Base-by-base conservation (phyloP, 495 filamentous ascomycete genomes). In the Talaromyces borbonicus region DNA sequence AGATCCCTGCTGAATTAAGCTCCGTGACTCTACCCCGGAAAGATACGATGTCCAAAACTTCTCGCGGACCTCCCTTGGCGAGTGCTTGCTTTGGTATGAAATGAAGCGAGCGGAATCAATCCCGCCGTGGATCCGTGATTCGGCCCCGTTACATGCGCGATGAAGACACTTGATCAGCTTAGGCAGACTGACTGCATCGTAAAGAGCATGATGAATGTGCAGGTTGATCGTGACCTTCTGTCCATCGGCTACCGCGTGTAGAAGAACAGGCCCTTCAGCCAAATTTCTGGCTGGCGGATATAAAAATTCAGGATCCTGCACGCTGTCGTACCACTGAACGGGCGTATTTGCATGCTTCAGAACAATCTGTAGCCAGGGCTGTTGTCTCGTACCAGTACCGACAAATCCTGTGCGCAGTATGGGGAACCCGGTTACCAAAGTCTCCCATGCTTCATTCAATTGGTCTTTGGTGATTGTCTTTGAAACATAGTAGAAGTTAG, bases 191-290 rank as follows among this genome's bases (percentile, higher is more conserved):
- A 65, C 48, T 14, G 57, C 62, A 39, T 66, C 62, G 32, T 66
- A 66, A 18, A 66, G 53, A 14, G 61, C 62, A 43, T 66, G 62
- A 42, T 66, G 62, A 14, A 66, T 58, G n/a, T 59, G 59, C 35
- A 66, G 46, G 33, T 45, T 48, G 26, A 66, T 46, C 18, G 49
- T 50, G 26, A 52, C 56, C 1, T 55, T 56, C 7, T 49, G 16
- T 14, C 31, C 19, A 2, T 50, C 61, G 24, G 56, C 52, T 18
- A 47, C 54, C 15, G 57, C 62, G 50, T 56, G 59, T 24, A 66
- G 36, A 26, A 51, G 44, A 29, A 54, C 57, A 3, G 59, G 59
- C 6, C 53, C 47, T 20, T 49, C 40, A 22, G 54, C 52, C 31
- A 56, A 51, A 23, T 43, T 41, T 42, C 45, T 42, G 12, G 50